Evolutionary conservation across 1,284 basidiomycete genomes (phyloP), one percentile per base, ranked within the genome.

Genomic region (Rhodotorula sp.): DNA sequence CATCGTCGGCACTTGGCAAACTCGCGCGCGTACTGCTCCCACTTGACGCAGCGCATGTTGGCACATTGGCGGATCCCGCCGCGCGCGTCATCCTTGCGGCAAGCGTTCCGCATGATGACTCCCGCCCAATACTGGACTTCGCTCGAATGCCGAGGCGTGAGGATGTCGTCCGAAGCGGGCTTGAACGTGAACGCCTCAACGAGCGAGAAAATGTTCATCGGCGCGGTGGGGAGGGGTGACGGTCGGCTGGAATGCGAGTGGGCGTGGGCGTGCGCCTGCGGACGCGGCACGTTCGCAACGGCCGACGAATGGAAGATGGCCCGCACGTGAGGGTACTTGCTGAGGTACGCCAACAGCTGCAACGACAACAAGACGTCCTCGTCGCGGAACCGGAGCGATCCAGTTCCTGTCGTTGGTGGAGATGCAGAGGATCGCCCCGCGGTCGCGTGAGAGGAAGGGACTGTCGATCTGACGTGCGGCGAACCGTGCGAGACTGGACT

Each of bases 121-220:
- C 95, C 94, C 0, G 96, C 96, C 97, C 96, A 99, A 80, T 97
- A 98, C 83, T 98, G 93, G 64, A 99, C 97, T 81, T 98, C 95
- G 31, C 86, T 85, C 0, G 94, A 93, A 8, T 98, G 85, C 51
- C 88, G 87, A 12, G 87, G 86, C 70, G 92, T 83, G 76, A 89
- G 87, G 43, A 87, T 86, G 80, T 94, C 91, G 1, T 88, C 87
- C 29, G 90, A 88, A 64, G 91, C 91, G 0, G 93, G 91, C 60
- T 93, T 88, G 84, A 95, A 95, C 0, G 96, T 98, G 84, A 97
- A 98, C 60, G 93, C 85, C 81, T 99, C 96, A 29, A 98, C 96
- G 15, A 98, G 87, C 7, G 93, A 93, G 81, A 99, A 99, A 49
- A 99, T 79, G 72, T 83, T 82, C 39, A 64, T 65, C 48, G 23